Conservation (phyloP, 345 rosid genomes). For the Aquilaria malaccensis region DNA sequence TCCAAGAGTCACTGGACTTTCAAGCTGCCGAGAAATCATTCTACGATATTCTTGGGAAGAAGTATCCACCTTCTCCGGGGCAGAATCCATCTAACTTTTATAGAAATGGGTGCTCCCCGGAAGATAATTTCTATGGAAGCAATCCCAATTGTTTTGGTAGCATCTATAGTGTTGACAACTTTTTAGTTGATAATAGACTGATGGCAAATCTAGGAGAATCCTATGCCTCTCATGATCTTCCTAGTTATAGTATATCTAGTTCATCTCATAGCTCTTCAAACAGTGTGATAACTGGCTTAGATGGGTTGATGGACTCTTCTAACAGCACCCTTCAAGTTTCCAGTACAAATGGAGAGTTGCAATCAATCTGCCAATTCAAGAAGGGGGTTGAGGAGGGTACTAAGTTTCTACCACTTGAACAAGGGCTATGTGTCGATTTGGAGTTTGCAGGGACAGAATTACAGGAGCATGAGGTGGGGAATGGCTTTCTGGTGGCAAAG, state of each 20-base stretch:
- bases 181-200: conserved; percentile 19
- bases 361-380: conserved; percentile 62
- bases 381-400: conserved; percentile 76
- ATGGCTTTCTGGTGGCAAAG: conserved; percentile 22
- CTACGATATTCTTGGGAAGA: conserved; percentile 85
- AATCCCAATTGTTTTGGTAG: conserved; percentile 6
- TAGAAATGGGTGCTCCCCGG: conserved; percentile 16
- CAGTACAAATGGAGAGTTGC: conserved; percentile 38
- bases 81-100: conserved; percentile 14
- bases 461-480: conserved; percentile 13
- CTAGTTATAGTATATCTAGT: conserved; percentile 28
- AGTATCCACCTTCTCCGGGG: conserved; percentile 85
- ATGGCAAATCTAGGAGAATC: conserved; percentile 23
- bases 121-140: conserved; percentile 28
- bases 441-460: conserved; percentile 17
- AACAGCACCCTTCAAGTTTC: conserved; percentile 28
- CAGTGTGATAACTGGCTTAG: conserved; percentile 30
- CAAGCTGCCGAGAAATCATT: conserved; percentile 84
- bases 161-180: conserved; percentile 12
- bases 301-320: conserved; percentile 49
- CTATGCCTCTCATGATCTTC: conserved; percentile 22
- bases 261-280: conserved; percentile 44
- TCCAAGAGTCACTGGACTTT: conserved; percentile 82
- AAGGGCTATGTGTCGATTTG: conserved; percentile 30
- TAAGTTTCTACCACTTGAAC: conserved; percentile 49